Evolutionary conservation across 2,329 filamentous ascomycete species (phyloP).

Genomic region (Phaeophleospora eucalypticola): DNA sequence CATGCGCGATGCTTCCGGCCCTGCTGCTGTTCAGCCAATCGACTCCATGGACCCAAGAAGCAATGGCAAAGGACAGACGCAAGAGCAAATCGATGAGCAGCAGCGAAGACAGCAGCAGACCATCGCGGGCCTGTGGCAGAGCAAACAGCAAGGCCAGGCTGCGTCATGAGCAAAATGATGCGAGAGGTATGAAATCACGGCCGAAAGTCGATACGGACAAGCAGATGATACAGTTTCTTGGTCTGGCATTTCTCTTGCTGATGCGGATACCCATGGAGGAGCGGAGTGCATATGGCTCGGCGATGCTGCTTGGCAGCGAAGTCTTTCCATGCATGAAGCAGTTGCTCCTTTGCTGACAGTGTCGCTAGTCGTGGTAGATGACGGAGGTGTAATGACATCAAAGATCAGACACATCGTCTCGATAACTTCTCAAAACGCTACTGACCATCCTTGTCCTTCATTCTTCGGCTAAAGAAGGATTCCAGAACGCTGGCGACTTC

Average conservation of each 20-base stretch:
- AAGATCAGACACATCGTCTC: no score
- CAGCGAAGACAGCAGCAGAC: slow-evolving; percentile 57
- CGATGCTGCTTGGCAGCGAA: neutral
- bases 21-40: slow-evolving; percentile 8
- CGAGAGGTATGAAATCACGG: slow-evolving; percentile 2
- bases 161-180: slow-evolving; percentile 6
- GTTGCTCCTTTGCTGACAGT: neutral
- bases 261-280: slow-evolving; percentile 1
- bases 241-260: neutral
- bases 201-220: neutral
- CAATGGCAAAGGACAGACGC: slow-evolving; percentile 58
- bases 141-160: slow-evolving; percentile 17
- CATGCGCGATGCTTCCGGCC: slow-evolving; percentile 39
- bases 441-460: neutral
- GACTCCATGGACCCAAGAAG: slow-evolving; percentile 53
- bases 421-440: no score
- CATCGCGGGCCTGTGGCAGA: slow-evolving; percentile 53
- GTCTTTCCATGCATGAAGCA: neutral
- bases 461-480: slow-evolving; percentile 1
- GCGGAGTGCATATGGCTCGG: neutral
- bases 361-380: neutral
- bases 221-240: neutral
- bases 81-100: slow-evolving; percentile 59
- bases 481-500: slow-evolving; percentile 2
- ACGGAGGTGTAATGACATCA: no score